A percentile compares a stretch with the other conserved stretches of the same genome.
Evolutionary conservation across 2,329 filamentous ascomycete genomes (phyloP).

Genomic region (Curvularia spicifera): DNA sequence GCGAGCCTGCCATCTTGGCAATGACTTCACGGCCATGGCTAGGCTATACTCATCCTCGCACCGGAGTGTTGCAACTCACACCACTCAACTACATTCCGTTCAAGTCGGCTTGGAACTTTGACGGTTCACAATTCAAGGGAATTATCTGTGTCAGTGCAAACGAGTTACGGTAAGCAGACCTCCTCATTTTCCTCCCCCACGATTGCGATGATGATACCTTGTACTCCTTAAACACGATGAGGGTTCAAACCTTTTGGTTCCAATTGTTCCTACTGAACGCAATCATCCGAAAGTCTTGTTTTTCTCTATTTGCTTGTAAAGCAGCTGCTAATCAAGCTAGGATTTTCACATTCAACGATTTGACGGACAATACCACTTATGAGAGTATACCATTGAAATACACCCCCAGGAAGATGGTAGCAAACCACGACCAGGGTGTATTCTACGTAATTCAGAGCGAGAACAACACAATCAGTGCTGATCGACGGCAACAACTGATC

Average conservation of each 20-base stretch:
- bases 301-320: neutral
- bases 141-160: constrained; percentile 93
- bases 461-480: constrained; percentile 84
- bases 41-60: constrained; percentile 87
- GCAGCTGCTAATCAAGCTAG: constrained; percentile 51
- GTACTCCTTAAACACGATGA: constrained; percentile 56
- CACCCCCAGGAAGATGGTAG: constrained; percentile 85
- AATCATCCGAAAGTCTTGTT: constrained; percentile 13
- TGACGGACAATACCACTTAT: constrained; percentile 84
- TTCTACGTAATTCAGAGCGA: constrained; percentile 97
- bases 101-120: constrained; percentile 96
- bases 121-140: constrained; percentile 91
- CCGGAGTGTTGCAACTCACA: constrained; percentile 87
- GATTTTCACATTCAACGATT: constrained; percentile 88
- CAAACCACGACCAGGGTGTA: constrained; percentile 83
- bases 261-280: constrained; percentile 98
- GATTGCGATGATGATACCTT: constrained; percentile 68
- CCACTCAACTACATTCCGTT: constrained; percentile 87
- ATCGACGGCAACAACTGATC: constrained; percentile 76
- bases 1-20: constrained; percentile 83
- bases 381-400: constrained; percentile 86
- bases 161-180: constrained; percentile 74
- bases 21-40: constrained; percentile 96
- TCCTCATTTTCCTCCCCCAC: constrained; percentile 35
- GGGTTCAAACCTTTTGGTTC: constrained; percentile 57